These are phyloP conservation scores for Cynara cardunculus DNA, from an alignment of 129 eudicot genomes.

Conservation along the genomic window DNA sequence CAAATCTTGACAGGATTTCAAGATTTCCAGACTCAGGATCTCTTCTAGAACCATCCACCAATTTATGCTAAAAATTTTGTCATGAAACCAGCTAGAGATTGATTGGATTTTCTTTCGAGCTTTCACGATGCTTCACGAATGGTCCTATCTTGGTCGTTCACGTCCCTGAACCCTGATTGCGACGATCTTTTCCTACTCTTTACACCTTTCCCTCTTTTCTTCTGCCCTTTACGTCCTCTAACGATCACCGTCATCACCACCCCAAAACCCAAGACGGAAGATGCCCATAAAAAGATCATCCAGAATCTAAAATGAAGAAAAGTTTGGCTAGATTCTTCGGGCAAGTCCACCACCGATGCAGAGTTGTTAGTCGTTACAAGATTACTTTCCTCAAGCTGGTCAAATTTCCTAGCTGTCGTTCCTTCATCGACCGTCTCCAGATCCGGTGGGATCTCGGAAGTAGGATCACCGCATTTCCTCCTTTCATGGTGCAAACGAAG, in stretches of 20 bases:
- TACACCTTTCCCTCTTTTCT: slow-evolving; percentile 53
- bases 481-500: slow-evolving; percentile 59
- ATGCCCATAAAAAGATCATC: slow-evolving; percentile 67
- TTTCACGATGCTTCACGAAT: slow-evolving; percentile 36
- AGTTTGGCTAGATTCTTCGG: slow-evolving; percentile 37
- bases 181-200: slow-evolving; percentile 55
- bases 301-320: slow-evolving; percentile 56
- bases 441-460: slow-evolving; percentile 25
- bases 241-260: slow-evolving; percentile 52
- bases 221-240: slow-evolving; percentile 56
- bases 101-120: not conserved
- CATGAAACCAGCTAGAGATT: not conserved
- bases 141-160: slow-evolving; percentile 44
- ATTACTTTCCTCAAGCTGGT: slow-evolving; percentile 25
- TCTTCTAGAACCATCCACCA: not conserved
- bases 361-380: slow-evolving; percentile 18
- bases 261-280: slow-evolving; percentile 57
- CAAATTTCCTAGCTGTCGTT: slow-evolving; percentile 35
- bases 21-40: not conserved
- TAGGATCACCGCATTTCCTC: slow-evolving; percentile 52
- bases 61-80: slow-evolving; percentile 8
- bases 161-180: slow-evolving; percentile 48
- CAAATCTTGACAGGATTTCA: slow-evolving; percentile 7
- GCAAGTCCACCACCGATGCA: slow-evolving; percentile 37
- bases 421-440: slow-evolving; percentile 24